Evolutionary conservation across 192 early-diverging fungal species (phyloP), one percentile per base, ranked within the genome.

Genomic region (Allomyces arbusculus): DNA sequence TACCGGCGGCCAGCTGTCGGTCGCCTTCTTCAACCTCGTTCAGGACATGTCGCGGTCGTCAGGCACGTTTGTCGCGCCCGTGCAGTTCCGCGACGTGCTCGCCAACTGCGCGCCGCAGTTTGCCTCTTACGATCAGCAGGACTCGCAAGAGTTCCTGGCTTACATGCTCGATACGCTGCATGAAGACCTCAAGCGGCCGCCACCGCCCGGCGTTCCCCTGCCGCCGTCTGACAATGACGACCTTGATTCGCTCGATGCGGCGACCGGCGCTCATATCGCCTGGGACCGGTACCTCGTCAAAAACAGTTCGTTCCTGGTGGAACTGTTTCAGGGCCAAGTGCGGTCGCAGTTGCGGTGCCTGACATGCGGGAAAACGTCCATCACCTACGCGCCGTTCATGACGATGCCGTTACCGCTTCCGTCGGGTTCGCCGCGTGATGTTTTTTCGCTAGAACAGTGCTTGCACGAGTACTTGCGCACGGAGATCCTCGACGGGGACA

Each of bases 101-200:
- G 83, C 83, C 16, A 75, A 80, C 40, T 87, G 85, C 72, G 86
- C 87, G 44, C 80, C 84, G 8, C 87, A 91, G 69, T 99, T 94
- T 72, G 79, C 78, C 43, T 89, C 89, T 8, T 86, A 80, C 62
- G 91, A 96, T 63, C 95, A 99, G 72, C 92, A 99, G 28, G 95
- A 99, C 75, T 88, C 89, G 0, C 95, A 99, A 70, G 94, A 97
- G 76, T 97, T 99, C 75, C 77, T 95, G 12, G 78, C 82, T 4
- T 97, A 90, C 70, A 71, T 99, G 64, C 72, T 97, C 24, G 92
- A 97, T 77, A 77, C 84, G 0, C 70, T 99, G 20, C 94, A 99
- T 70, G 95, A 97, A 73, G 86, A 92, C 67, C 70, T 95, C 40
- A 99, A 99, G 20, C 50, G 50, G 16, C 50, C 50, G 0, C 50